Evolutionary conservation across 345 rosid species (phyloP).

Genomic region (Erucastrum elatum): DNA sequence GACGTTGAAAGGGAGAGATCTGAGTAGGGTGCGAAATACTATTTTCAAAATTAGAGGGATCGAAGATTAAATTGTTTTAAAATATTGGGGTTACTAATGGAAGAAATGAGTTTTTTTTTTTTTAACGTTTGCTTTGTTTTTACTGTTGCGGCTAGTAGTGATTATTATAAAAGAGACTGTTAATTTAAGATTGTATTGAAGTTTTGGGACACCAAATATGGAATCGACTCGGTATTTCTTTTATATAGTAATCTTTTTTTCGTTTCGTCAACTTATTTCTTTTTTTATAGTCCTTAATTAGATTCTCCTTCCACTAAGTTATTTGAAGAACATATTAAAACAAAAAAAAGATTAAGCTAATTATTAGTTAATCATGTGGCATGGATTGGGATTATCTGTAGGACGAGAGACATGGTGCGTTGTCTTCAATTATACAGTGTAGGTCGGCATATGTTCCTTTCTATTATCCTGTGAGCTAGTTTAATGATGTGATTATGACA

Average conservation of each 20-base stretch:
- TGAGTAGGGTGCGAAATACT: slow-evolving; percentile 87
- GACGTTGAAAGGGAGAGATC: slow-evolving; percentile 96
- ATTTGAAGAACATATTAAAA: neutral
- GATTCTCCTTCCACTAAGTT: neutral
- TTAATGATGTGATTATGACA: slow-evolving; percentile 1
- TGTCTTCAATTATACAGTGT: slow-evolving; percentile 34
- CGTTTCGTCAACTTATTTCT: neutral
- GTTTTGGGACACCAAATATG: slow-evolving; percentile 20
- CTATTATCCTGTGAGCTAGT: neutral
- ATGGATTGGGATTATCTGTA: slow-evolving; percentile 18
- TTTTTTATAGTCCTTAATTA: slow-evolving; percentile 12
- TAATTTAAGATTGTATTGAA: slow-evolving; percentile 26
- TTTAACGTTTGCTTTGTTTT: neutral
- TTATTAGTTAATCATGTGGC: slow-evolving; percentile 28
- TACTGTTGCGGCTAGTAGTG: neutral
- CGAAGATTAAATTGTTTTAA: slow-evolving; percentile 52
- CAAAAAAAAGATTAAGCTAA: slow-evolving; percentile 16
- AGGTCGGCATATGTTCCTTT: slow-evolving; percentile 30
- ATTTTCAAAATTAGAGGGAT: slow-evolving; percentile 93
- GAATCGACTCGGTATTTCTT: slow-evolving; percentile 12
- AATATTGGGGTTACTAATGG: slow-evolving; percentile 5
- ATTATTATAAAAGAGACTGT: slow-evolving; percentile 1
- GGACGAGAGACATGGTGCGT: slow-evolving; percentile 31
- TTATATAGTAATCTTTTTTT: neutral
- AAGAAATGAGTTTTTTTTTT: slow-evolving; percentile 9